A percentile compares a stretch with the other conserved stretches of the same genome.
Conservation (phyloP, 179 eudicot species). For the Silene noctiflora region DNA sequence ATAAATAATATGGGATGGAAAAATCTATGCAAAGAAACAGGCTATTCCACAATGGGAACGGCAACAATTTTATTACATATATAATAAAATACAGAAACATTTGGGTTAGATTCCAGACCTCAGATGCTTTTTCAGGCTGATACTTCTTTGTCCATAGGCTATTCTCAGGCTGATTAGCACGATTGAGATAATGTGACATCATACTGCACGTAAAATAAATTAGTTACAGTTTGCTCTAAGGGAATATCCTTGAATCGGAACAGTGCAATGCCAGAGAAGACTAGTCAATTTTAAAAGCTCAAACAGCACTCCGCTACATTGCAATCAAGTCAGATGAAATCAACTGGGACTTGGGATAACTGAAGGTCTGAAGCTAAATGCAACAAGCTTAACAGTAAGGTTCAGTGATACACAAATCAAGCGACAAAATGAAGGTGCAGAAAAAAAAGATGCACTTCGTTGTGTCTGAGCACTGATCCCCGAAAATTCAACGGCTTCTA, state of each 20-base stretch:
- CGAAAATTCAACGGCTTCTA: neutral
- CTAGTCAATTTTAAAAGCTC: neutral
- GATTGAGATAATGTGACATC: constrained; percentile 38
- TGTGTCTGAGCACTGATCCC: neutral
- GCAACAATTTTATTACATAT: neutral
- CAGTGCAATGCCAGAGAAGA: neutral
- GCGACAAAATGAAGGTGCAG: neutral
- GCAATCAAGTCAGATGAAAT: neutral
- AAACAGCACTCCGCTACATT: constrained; percentile 3
- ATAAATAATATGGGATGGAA: neutral
- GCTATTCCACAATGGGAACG: neutral
- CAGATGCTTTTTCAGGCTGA: constrained; percentile 77
- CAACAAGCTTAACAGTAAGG: neutral
- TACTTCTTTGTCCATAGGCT: constrained; percentile 89
- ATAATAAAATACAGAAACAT: neutral
- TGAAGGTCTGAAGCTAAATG: neutral
- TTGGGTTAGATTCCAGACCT: constrained; percentile 46
- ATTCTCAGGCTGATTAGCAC: constrained; percentile 50
- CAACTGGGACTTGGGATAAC: neutral
- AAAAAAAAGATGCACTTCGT: neutral
- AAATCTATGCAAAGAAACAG: neutral
- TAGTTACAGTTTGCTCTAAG: constrained; percentile 9
- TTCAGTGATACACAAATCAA: neutral
- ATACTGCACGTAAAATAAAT: constrained; percentile 35
- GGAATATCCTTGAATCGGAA: constrained; percentile 7